phyloP scores from a whole-genome alignment of 768 basidiomycete species.

The Strobilomyces echinocephalus region DNA sequence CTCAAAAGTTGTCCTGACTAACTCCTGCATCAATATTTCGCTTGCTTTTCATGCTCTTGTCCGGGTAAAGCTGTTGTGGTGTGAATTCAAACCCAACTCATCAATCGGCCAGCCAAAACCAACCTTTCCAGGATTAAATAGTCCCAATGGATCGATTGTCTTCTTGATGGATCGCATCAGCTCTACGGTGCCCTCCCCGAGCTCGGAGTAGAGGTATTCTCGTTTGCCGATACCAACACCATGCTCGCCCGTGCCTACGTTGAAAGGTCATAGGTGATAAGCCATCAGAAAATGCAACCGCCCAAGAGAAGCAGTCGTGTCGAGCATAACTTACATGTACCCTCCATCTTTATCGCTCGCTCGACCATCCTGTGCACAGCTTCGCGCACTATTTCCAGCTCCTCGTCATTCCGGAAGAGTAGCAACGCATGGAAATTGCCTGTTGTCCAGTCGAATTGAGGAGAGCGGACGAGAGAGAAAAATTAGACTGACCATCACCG shows the following conservation, averaged over 20 bases:
- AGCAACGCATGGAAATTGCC: constrained; percentile 51
- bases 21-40: not conserved
- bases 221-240: constrained; percentile 86
- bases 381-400: constrained; percentile 38
- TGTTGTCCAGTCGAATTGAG: constrained; percentile 7
- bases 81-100: not conserved
- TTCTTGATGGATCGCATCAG: constrained; percentile 81
- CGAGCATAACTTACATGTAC: constrained; percentile 51
- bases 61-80: constrained; percentile 18
- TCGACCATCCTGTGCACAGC: constrained; percentile 59
- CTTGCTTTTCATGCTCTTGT: constrained; percentile 19
- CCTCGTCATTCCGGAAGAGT: constrained; percentile 55
- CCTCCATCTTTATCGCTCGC: constrained; percentile 65
- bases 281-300: not conserved
- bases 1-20: not conserved
- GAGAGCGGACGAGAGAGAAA: constrained; percentile 11
- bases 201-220: constrained; percentile 73
- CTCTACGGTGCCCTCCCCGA: constrained; percentile 77
- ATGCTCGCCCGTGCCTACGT: constrained; percentile 71
- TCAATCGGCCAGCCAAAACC: not conserved
- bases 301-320: too few relatives aligned
- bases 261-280: not conserved
- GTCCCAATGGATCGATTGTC: constrained; percentile 64
- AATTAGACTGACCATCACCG: constrained; percentile 51
- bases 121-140: constrained; percentile 86